A percentile compares a stretch with the other conserved stretches of the same genome.
Evolutionary conservation across 495 filamentous ascomycete genomes (phyloP).

Genomic region (Penicillium robsamsonii): DNA sequence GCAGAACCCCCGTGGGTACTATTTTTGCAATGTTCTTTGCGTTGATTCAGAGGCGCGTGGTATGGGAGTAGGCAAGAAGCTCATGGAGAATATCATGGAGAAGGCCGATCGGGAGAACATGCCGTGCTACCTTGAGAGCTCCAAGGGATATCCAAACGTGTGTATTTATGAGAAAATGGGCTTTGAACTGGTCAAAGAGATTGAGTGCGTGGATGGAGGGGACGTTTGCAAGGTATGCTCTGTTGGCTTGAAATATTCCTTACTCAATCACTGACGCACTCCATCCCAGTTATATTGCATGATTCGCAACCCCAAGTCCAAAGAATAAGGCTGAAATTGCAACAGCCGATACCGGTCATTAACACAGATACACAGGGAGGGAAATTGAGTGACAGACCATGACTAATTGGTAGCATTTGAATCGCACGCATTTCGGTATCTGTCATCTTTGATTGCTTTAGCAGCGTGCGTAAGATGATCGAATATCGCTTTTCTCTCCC

Average conservation of each 20-base stretch:
- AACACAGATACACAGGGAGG: background rate
- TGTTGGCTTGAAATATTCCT: background rate
- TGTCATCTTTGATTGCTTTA: background rate
- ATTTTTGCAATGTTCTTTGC: conserved; percentile 68
- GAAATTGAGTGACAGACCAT: background rate
- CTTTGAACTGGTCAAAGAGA: conserved; percentile 58
- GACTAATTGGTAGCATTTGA: background rate
- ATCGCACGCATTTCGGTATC: background rate
- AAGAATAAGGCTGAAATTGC: conserved; percentile 9
- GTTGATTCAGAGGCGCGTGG: conserved; percentile 59
- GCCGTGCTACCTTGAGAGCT: conserved; percentile 65
- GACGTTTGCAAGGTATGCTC: conserved; percentile 41
- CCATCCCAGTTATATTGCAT: conserved; percentile 28
- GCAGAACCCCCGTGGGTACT: conserved; percentile 54
- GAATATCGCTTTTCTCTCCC: background rate
- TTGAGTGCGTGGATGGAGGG: conserved; percentile 59
- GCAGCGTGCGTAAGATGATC: background rate
- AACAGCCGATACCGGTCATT: background rate
- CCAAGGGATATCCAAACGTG: conserved; percentile 60
- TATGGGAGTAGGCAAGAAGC: conserved; percentile 55
- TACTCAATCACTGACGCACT: conserved; percentile 4
- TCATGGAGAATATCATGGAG: conserved; percentile 58
- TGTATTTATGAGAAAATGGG: conserved; percentile 65
- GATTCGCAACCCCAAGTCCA: conserved; percentile 22
- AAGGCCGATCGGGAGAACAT: conserved; percentile 58